phyloP scores from a whole-genome alignment of 257 asterid species.

The Echium plantagineum region DNA sequence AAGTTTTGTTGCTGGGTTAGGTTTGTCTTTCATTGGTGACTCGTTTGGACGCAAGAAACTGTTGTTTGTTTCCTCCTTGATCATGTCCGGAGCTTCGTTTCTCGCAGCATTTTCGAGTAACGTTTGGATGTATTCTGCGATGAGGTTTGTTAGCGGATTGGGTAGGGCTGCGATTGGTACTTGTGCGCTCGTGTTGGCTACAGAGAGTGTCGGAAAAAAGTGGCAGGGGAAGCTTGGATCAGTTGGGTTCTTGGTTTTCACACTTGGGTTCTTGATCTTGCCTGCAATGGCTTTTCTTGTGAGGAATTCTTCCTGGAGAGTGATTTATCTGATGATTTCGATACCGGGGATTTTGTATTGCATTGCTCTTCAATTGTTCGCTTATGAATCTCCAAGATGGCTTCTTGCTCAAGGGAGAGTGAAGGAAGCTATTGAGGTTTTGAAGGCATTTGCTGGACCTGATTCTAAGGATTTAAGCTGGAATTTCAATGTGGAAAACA shows the following conservation, averaged over 20 bases:
- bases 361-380: conserved; percentile 20
- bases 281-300: conserved; percentile 30
- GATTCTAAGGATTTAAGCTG: neutral
- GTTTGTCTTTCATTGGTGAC: conserved; percentile 29
- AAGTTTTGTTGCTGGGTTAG: conserved; percentile 30
- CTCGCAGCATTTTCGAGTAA: conserved; percentile 26
- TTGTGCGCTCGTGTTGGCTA: conserved; percentile 29
- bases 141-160: conserved; percentile 30
- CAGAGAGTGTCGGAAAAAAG: conserved; percentile 33
- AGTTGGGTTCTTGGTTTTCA: conserved; percentile 24
- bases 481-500: neutral
- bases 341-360: conserved; percentile 25
- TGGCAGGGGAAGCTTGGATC: conserved; percentile 33
- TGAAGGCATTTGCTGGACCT: neutral
- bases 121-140: conserved; percentile 32
- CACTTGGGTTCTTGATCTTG: conserved; percentile 33
- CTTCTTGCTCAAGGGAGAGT: conserved; percentile 25
- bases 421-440: conserved; percentile 11
- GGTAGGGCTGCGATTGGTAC: conserved; percentile 33
- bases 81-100: conserved; percentile 26
- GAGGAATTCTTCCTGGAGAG: conserved; percentile 32
- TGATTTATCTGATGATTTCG: conserved; percentile 26
- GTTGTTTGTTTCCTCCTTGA: conserved; percentile 25
- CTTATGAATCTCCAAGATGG: conserved; percentile 44
- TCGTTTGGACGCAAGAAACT: conserved; percentile 34